Evolutionary conservation across 148 eudicot genomes (phyloP).

Genomic region (Silene latifolia): DNA sequence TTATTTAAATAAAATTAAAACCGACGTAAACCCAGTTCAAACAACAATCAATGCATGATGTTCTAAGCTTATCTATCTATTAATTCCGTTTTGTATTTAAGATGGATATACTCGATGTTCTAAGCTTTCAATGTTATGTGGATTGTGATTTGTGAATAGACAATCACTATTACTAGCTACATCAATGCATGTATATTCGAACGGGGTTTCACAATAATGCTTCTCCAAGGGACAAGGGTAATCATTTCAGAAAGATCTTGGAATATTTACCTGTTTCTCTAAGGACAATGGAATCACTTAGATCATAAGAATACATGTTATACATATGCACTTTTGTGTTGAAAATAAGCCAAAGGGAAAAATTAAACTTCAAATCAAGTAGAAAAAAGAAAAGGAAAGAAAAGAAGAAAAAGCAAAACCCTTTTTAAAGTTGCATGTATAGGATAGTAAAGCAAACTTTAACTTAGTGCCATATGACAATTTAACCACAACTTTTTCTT

Average conservation of each 20-base stretch:
- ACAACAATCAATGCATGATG: too few species aligned
- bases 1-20: too few species aligned
- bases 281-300: background rate
- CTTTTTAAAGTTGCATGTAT: slow-evolving; percentile 24
- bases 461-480: slow-evolving; percentile 18
- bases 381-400: slow-evolving; percentile 16
- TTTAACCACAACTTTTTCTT: slow-evolving; percentile 14
- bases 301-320: background rate
- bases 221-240: background rate
- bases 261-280: background rate
- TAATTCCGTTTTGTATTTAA: too few species aligned
- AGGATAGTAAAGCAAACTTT: slow-evolving; percentile 31
- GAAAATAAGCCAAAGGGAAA: slow-evolving; percentile 23
- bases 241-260: slow-evolving; percentile 2
- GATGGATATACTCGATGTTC: too few species aligned
- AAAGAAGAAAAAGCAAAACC: slow-evolving; percentile 12
- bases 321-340: slow-evolving; percentile 5
- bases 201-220: background rate
- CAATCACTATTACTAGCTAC: background rate
- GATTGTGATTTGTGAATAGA: background rate
- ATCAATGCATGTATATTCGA: background rate
- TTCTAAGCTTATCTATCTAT: too few species aligned
- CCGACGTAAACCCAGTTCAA: too few species aligned
- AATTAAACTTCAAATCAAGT: slow-evolving; percentile 26
- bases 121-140: background rate